Conservation (phyloP, 192 early-diverging fungal species). For the Gonapodya sp. region DNA sequence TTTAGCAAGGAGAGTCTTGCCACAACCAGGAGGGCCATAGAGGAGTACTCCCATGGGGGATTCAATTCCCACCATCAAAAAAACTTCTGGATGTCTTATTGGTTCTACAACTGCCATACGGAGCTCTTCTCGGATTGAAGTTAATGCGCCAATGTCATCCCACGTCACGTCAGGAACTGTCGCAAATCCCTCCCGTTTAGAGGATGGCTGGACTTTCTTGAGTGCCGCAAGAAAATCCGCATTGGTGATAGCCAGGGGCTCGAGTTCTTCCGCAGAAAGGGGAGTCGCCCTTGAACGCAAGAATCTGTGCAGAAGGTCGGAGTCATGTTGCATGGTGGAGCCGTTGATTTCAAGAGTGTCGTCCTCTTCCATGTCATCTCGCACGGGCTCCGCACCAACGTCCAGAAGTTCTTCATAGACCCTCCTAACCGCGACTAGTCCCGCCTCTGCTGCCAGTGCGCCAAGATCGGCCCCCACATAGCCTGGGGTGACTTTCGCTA, state of each 20-base stretch:
- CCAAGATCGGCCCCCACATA: conserved; percentile 97
- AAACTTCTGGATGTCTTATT: conserved; percentile 80
- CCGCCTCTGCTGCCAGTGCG: conserved; percentile 80
- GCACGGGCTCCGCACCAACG: not conserved
- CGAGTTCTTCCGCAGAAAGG: conserved; percentile 70
- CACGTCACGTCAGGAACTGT: conserved; percentile 93
- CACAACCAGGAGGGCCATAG: conserved; percentile 97
- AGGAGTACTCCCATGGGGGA: conserved; percentile 86
- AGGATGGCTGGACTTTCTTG: conserved; percentile 86
- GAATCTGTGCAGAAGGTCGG: conserved; percentile 41
- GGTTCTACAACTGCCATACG: conserved; percentile 94
- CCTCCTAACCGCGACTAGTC: conserved; percentile 82
- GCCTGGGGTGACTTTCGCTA: conserved; percentile 90
- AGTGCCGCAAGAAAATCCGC: conserved; percentile 81
- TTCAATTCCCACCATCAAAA: conserved; percentile 79
- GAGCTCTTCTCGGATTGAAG: conserved; percentile 77
- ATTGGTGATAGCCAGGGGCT: conserved; percentile 66
- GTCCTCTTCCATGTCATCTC: conserved; percentile 24
- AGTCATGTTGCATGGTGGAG: not conserved
- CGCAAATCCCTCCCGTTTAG: conserved; percentile 97
- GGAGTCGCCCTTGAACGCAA: conserved; percentile 59
- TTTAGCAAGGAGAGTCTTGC: conserved; percentile 95
- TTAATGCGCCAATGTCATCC: conserved; percentile 91
- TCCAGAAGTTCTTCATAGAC: conserved; percentile 31
- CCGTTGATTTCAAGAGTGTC: not conserved